A percentile compares a stretch with the other conserved stretches of the same genome.
These are phyloP conservation scores for Paxillus rubicundulus DNA, from an alignment of 768 basidiomycete species.

Conservation along the genomic window DNA sequence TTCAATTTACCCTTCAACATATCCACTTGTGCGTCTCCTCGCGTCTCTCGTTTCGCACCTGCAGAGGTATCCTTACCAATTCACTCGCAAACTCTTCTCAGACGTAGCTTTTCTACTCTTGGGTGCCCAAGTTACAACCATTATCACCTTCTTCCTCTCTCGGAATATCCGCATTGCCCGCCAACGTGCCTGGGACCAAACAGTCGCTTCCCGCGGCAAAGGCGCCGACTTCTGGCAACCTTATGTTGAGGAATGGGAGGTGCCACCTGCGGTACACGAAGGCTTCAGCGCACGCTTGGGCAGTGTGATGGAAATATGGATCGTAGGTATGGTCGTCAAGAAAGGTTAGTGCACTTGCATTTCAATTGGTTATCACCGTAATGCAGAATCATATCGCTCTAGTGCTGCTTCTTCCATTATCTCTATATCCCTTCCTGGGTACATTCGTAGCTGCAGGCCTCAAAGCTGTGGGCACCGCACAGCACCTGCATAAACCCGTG, in stretches of 20 bases:
- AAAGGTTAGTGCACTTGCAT: constrained; percentile 17
- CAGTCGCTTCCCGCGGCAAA: constrained; percentile 80
- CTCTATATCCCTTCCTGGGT: constrained; percentile 70
- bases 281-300: constrained; percentile 19
- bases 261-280: constrained; percentile 46
- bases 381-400: neutral
- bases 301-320: constrained; percentile 15
- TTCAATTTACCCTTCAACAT: constrained; percentile 62
- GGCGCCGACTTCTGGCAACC: constrained; percentile 80
- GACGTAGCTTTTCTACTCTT: constrained; percentile 76
- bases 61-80: neutral
- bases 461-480: constrained; percentile 65
- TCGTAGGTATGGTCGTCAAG: constrained; percentile 15
- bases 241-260: constrained; percentile 79
- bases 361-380: neutral
- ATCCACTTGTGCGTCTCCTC: constrained; percentile 56
- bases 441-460: constrained; percentile 59
- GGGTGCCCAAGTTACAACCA: constrained; percentile 67
- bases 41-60: neutral
- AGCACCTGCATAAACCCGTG: constrained; percentile 67
- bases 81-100: constrained; percentile 23
- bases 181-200: constrained; percentile 76
- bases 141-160: constrained; percentile 80
- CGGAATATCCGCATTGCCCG: constrained; percentile 81
- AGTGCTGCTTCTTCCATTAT: constrained; percentile 62